Evolutionary conservation across 371 early-diverging fungal genomes (phyloP), one percentile per base, ranked within the genome.

Genomic region (Actinomucor elegans): DNA sequence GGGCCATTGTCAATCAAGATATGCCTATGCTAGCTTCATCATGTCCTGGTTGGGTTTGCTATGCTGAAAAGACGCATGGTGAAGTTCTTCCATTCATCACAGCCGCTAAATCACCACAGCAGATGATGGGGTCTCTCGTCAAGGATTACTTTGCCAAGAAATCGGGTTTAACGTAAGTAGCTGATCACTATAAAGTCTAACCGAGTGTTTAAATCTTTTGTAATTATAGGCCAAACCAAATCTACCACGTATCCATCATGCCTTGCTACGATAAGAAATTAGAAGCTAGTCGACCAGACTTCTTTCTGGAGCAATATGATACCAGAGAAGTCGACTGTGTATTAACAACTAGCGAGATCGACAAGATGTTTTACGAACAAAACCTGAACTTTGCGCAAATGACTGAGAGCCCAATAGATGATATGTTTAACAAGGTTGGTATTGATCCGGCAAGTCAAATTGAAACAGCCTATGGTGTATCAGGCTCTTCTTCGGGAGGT

Each of bases 241-340:
- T 96, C 18, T 97, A 91, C 68, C 96, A 96, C 62, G 92, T 97
- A 8, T 74, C 91, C 4, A 81, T 98, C 24, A 96, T 97, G 97
- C 97, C 97, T 17, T 98, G 99, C 67, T 97, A 93, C 54, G 99
- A 98, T 68, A 98, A 97, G 73, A 98, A 98, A 65, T 80, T 98
- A 15, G 99, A 98, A 71, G 96, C 97, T 0, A 93, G 94, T 34
- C 80, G 99, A 17, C 75, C 83, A 10, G 96, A 96, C 62, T 97
- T 98, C 62, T 90, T 89, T 69, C 69, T 75, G 48, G 91, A 92
- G 47, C 38, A 85, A 15, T 90, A 84, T 60, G 50, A 80, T 35
- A 91, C 93, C 0, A 81, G 94, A 26, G 95, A 96, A 66, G 95
- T 97, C 2, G 99, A 97, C 63, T 94, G 93, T 63, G 99, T 98